A percentile compares a stretch with the other conserved stretches of the same genome.
Evolutionary conservation across 306 rosid species (phyloP).

Genomic region (Senna siamea): DNA sequence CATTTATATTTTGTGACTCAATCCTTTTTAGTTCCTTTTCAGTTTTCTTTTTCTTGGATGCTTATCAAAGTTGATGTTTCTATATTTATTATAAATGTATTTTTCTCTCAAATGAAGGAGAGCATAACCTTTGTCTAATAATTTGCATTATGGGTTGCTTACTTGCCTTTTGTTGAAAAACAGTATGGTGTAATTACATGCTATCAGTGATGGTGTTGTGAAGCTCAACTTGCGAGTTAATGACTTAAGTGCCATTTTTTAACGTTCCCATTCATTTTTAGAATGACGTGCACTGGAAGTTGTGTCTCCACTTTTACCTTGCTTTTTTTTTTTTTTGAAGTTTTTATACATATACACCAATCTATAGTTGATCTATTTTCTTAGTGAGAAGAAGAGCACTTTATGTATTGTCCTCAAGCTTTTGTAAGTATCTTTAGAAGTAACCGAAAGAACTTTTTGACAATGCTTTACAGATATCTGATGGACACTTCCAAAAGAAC

Average conservation of each 20-base stretch:
- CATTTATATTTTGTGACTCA: not conserved
- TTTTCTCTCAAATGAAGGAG: constrained; percentile 23
- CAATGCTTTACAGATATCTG: not conserved
- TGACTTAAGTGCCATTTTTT: not conserved
- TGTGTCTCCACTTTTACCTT: not conserved
- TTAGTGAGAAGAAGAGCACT: not conserved
- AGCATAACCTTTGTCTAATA: constrained; percentile 15
- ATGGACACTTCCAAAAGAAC: not conserved
- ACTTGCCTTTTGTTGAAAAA: constrained; percentile 9
- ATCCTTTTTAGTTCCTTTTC: not conserved
- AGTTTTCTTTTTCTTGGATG: not conserved
- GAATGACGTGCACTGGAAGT: not conserved
- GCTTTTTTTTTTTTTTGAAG: not conserved
- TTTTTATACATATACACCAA: not conserved
- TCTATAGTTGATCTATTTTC: not conserved
- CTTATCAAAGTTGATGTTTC: constrained; percentile 25
- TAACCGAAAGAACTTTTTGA: not conserved
- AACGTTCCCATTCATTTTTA: not conserved
- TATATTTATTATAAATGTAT: constrained; percentile 10
- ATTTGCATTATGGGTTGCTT: constrained; percentile 6
- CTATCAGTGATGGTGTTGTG: constrained; percentile 12
- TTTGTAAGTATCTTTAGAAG: not conserved
- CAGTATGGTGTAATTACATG: constrained; percentile 15
- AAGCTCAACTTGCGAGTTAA: not conserved
- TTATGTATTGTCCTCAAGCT: not conserved